Conservation (phyloP, 345 rosid genomes). For the Gossypium sturtianum region DNA sequence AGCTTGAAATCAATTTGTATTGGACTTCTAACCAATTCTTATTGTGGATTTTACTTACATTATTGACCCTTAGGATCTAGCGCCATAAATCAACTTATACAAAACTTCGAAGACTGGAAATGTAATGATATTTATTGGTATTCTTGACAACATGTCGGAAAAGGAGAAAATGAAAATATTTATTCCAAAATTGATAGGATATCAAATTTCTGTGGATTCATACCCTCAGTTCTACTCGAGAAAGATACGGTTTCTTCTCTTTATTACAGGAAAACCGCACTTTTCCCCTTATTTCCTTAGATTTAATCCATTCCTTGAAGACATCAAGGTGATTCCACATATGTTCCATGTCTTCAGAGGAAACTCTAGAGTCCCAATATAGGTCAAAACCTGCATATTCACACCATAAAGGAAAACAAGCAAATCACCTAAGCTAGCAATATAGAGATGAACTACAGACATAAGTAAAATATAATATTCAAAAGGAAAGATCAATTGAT, state of each 20-base stretch:
- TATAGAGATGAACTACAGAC: neutral
- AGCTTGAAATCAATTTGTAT: neutral
- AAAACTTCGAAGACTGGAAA: neutral
- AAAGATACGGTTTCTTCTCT: conserved; percentile 62
- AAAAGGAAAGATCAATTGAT: neutral
- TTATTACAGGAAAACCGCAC: conserved; percentile 74
- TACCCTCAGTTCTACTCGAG: conserved; percentile 79
- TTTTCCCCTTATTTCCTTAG: conserved; percentile 63
- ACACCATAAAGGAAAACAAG: conserved; percentile 8
- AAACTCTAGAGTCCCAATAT: conserved; percentile 64
- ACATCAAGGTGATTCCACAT: conserved; percentile 77
- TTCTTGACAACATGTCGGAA: neutral
- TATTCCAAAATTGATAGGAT: conserved; percentile 3
- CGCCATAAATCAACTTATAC: neutral
- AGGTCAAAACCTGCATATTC: conserved; percentile 35
- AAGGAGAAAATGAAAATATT: neutral
- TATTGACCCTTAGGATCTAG: neutral
- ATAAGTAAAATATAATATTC: conserved; percentile 1
- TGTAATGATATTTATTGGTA: neutral
- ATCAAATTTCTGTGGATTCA: neutral
- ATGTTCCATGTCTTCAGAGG: conserved; percentile 83
- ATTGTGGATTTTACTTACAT: neutral
- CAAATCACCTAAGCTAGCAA: conserved; percentile 6
- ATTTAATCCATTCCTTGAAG: conserved; percentile 71
- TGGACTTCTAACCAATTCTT: neutral